These are phyloP conservation scores for Aspergillus floridensis DNA, from an alignment of 2,329 filamentous ascomycete genomes.

Conservation along the genomic window DNA sequence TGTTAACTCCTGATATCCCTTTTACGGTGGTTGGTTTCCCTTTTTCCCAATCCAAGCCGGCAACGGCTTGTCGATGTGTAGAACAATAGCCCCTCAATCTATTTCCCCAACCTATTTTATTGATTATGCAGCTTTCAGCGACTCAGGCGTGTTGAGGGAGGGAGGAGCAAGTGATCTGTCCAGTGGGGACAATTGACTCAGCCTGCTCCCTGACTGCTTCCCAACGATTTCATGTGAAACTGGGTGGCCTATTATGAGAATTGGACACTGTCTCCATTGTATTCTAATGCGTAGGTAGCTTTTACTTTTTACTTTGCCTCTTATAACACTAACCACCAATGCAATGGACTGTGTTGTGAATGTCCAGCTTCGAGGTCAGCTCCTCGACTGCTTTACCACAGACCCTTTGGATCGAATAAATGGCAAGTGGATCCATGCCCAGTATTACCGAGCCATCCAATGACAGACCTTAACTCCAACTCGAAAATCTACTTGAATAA, in stretches of 20 bases:
- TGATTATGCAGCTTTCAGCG: conserved; percentile 26
- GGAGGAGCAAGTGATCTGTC: background rate
- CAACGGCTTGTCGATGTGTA: conserved; percentile 20
- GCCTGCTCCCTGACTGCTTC: conserved; percentile 12
- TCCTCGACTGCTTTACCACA: no score
- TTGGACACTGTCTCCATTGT: conserved; percentile 29
- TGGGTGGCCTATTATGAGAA: conserved; percentile 20
- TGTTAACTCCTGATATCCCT: conserved; percentile 1
- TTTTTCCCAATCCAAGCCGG: background rate
- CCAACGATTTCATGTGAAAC: conserved; percentile 21
- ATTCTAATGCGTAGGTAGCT: conserved; percentile 28
- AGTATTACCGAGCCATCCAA: no score
- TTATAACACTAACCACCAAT: no score
- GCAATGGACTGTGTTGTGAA: no score
- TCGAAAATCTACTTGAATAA: no score
- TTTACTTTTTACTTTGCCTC: background rate
- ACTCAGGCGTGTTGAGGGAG: conserved; percentile 19
- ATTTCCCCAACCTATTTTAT: conserved; percentile 11
- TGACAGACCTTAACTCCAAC: no score
- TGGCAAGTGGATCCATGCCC: no score
- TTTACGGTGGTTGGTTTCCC: background rate
- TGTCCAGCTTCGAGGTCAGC: no score
- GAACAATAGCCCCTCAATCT: conserved; percentile 12
- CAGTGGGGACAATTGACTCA: conserved; percentile 1
- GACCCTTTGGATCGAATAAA: no score